Base-by-base conservation (phyloP, 306 rosid genomes). In the Rosa lucieae region DNA sequence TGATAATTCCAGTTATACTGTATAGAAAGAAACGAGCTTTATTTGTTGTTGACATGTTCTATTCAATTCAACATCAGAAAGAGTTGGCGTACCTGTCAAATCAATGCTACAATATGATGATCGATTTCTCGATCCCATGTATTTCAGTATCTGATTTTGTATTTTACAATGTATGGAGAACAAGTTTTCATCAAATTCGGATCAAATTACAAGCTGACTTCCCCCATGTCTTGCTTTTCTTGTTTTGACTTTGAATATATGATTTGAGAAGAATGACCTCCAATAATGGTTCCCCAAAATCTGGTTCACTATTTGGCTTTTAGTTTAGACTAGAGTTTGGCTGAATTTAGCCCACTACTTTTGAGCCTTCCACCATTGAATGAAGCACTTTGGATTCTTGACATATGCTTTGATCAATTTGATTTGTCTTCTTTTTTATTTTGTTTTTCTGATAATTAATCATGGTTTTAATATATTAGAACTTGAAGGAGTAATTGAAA, bases 1-100 rank as follows among this genome's bases (percentile, higher is more conserved):
- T 18, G 70, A 49, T 42, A 69, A 61, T 67, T 76, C 61, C 58
- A 20, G 55, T 53, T 58, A 80, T 66, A 81, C 80, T 84, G 79
- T 81, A 74, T 65, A 81, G 43, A 78, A 17, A 58, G 13, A 59
- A 67, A 35, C 46, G 14, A 29, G 0, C 8, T 51, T 51, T 32
- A 13, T 73, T 72, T 32, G 17, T 73, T 77, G 42, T 71, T 78
- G 13, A 73, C 49, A 69, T 49, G 80, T 78, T 81, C 43, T 62
- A 74, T 81, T 81, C 80, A 68, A 42, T 73, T 66, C 39, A 58
- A 70, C 49, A 43, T 42, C 40, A 72, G 72, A 72, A 10, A 70
- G 10, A 62, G 59, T 26, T 76, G 40, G 46, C 20, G 3, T 53
- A 76, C 47, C 47, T 62, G 62, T 70, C 44, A 9, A 42, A 51